Evolutionary conservation across 2,329 filamentous ascomycete genomes (phyloP), one percentile per base, ranked within the genome.

Genomic region (Colletotrichum tofieldiae): DNA sequence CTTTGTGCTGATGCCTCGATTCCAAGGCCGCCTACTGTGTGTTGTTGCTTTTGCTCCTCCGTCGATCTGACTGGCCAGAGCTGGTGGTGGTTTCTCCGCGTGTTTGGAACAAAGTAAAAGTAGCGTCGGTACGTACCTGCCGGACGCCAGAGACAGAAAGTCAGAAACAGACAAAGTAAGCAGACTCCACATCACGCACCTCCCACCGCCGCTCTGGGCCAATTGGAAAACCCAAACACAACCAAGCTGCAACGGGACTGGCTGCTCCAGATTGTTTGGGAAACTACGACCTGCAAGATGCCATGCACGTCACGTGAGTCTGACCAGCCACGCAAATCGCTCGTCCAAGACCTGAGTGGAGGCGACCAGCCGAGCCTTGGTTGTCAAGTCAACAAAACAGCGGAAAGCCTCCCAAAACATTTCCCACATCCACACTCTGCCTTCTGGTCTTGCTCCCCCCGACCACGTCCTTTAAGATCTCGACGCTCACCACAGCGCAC

Each of bases 161-260:
- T 51, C 68, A 75, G 60, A 63, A 26, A 66, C 67, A 37, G 77
- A 73, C 69, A 37, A 74, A 73, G 54, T 73, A 76, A 54, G 56
- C 74, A n/a, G 68, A 58, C 60, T 43, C 65, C 66, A 65, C 66
- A 69, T 64, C 58, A 69, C 52, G 54, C 47, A 67, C 39, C 23
- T 32, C 26, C 26, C 23, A 29, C 20, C 12, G 9, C 20, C 47
- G 14, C 29, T 35, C 47, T 55, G 49, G 26, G 39, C 65, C 65
- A 63, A 67, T 67, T 54, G 58, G 49, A 54, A 62, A 55, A 26
- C 18, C 58, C 65, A 67, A 56, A 67, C 65, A 67, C 45, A 37
- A 54, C 56, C 56, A 67, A 64, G 61, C 65, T 62, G 29, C 49
- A 54, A 63, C n/a, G 49, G 65, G 58, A 62, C 58, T 68, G 66